phyloP scores from a whole-genome alignment of 805 yeast genomes.

The Blastobotrys americana region DNA sequence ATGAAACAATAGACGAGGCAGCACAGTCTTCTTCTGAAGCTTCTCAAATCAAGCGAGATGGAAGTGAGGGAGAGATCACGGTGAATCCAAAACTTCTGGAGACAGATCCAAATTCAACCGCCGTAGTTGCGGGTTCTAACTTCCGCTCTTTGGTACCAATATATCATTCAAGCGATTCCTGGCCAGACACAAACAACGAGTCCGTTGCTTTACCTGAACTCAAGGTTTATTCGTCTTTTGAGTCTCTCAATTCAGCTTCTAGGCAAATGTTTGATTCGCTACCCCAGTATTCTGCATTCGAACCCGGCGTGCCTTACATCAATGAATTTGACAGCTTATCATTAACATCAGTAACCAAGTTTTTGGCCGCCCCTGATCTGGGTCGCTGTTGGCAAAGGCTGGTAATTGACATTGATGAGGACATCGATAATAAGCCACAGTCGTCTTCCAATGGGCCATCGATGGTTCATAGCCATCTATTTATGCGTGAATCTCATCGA shows the following conservation, averaged over 20 bases:
- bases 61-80: not conserved
- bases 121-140: no score
- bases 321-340: slow-evolving; percentile 22
- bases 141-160: not conserved
- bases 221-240: slow-evolving; percentile 14
- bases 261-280: slow-evolving; percentile 20
- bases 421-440: slow-evolving; percentile 3
- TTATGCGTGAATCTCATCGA: slow-evolving; percentile 19
- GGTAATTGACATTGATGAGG: slow-evolving; percentile 22
- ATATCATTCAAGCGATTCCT: slow-evolving; percentile 9
- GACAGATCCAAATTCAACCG: no score
- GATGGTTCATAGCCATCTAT: slow-evolving; percentile 7
- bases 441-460: not conserved
- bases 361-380: slow-evolving; percentile 25
- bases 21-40: not conserved
- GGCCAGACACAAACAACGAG: slow-evolving; percentile 4
- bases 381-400: slow-evolving; percentile 28
- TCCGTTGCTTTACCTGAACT: slow-evolving; percentile 10
- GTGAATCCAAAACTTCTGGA: not conserved
- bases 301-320: slow-evolving; percentile 18
- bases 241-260: slow-evolving; percentile 20
- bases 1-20: slow-evolving; percentile 7
- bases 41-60: no score
- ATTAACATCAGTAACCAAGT: slow-evolving; percentile 28
- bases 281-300: slow-evolving; percentile 19